Conservation (phyloP, 768 basidiomycete species). For the Strobilomyces dryophilus region DNA sequence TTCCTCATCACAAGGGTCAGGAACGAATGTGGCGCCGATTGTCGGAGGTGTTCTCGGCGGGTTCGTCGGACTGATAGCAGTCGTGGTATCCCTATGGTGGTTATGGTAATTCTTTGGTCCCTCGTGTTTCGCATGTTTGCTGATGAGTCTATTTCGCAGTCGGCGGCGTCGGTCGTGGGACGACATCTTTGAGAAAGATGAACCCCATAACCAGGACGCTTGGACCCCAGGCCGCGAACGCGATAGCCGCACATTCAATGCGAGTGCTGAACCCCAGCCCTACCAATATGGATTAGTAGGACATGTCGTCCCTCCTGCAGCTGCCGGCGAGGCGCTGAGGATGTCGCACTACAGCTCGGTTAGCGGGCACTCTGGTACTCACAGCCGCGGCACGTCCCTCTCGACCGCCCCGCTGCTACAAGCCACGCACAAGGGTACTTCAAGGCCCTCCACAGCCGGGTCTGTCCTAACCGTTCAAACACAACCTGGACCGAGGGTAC, state of each 20-base stretch:
- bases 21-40: slow-evolving; percentile 41
- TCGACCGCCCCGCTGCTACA: slow-evolving; percentile 26
- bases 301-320: slow-evolving; percentile 30
- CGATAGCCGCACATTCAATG: slow-evolving; percentile 27
- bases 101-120: slow-evolving; percentile 39
- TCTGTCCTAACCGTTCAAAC: slow-evolving; percentile 36
- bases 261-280: slow-evolving; percentile 43
- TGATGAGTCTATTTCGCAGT: slow-evolving; percentile 25
- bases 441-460: slow-evolving; percentile 43
- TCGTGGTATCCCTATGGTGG: slow-evolving; percentile 47
- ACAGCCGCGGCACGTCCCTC: slow-evolving; percentile 24
- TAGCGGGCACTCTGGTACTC: slow-evolving; percentile 18
- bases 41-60: slow-evolving; percentile 54
- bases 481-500: slow-evolving; percentile 7
- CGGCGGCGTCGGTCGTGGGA: slow-evolving; percentile 46
- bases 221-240: slow-evolving; percentile 20
- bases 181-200: slow-evolving; percentile 48
- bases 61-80: slow-evolving; percentile 44
- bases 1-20: slow-evolving; percentile 11
- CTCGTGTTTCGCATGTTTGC: slow-evolving; percentile 5
- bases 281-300: slow-evolving; percentile 66
- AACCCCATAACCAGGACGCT: slow-evolving; percentile 19
- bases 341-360: slow-evolving; percentile 29
- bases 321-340: slow-evolving; percentile 29
- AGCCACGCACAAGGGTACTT: slow-evolving; percentile 9